Conservation (phyloP, 2,329 filamentous ascomycete genomes). For the Fusarium luffae region DNA sequence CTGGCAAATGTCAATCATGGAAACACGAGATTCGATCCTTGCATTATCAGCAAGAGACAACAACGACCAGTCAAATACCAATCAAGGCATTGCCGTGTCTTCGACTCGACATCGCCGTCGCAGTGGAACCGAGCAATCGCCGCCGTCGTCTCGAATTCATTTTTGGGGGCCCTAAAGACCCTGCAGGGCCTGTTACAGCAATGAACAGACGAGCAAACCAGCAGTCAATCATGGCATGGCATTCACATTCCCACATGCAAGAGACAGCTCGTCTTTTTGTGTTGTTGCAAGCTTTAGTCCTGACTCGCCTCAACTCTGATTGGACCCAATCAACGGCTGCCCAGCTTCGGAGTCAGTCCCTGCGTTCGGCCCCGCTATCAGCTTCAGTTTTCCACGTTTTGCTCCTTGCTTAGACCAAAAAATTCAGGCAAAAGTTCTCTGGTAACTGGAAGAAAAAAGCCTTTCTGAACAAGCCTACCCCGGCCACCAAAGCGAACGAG, state of each 20-base stretch:
- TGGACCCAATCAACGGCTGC: slow-evolving; percentile 34
- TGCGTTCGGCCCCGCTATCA: slow-evolving; percentile 45
- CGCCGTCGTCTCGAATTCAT: slow-evolving; percentile 37
- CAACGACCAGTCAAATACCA: slow-evolving; percentile 28
- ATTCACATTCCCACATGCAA: slow-evolving; percentile 46
- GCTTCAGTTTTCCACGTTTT: slow-evolving; percentile 36
- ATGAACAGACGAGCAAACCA: neutral
- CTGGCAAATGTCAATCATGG: slow-evolving; percentile 15
- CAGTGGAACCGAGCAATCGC: slow-evolving; percentile 41
- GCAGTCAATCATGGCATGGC: slow-evolving; percentile 19
- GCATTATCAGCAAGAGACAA: slow-evolving; percentile 7
- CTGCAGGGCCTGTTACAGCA: slow-evolving; percentile 19
- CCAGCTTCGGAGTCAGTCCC: slow-evolving; percentile 41
- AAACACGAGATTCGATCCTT: slow-evolving; percentile 32
- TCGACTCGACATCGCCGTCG: slow-evolving; percentile 27
- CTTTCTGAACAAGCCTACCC: slow-evolving; percentile 43
- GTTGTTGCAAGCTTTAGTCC: slow-evolving; percentile 39
- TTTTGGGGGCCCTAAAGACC: slow-evolving; percentile 17
- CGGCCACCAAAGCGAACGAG: slow-evolving; percentile 39
- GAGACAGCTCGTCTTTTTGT: slow-evolving; percentile 26
- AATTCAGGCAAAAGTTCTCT: slow-evolving; percentile 30
- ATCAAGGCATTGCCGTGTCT: slow-evolving; percentile 31
- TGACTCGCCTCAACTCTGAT: slow-evolving; percentile 46
- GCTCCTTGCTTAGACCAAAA: slow-evolving; percentile 27
- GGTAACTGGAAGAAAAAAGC: slow-evolving; percentile 28